These are phyloP conservation scores for Pyricularia pennisetigena DNA, from an alignment of 2,329 filamentous ascomycete genomes.

Conservation along the genomic window DNA sequence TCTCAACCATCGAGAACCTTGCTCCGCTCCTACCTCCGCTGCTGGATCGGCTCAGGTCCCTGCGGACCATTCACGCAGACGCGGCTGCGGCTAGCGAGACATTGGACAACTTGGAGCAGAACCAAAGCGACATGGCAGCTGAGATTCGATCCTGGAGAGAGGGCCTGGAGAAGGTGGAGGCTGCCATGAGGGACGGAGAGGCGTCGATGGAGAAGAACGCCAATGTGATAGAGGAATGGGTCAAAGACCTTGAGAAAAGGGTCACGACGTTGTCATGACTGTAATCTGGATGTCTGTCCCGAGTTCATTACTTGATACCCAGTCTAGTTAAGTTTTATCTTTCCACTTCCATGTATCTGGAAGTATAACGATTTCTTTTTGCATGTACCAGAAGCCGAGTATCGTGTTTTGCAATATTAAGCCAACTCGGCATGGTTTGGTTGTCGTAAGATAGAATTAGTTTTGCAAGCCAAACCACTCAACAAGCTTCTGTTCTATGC, in stretches of 20 bases:
- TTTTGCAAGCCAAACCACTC: background rate
- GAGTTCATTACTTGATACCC: background rate
- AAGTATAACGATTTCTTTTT: background rate
- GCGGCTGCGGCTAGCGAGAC: constrained; percentile 74
- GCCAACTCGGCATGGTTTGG: background rate
- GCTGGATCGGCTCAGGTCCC: constrained; percentile 73
- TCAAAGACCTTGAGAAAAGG: constrained; percentile 74
- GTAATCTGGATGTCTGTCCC: background rate
- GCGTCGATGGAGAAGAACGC: constrained; percentile 68
- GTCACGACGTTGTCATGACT: constrained; percentile 46
- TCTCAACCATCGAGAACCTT: constrained; percentile 81
- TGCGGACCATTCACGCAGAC: constrained; percentile 77
- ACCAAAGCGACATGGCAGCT: constrained; percentile 70
- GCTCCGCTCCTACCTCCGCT: constrained; percentile 77
- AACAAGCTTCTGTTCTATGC: background rate
- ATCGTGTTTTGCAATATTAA: background rate
- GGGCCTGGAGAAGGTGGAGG: constrained; percentile 70
- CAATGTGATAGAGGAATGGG: constrained; percentile 78
- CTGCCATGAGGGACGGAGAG: constrained; percentile 60
- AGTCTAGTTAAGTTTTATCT: background rate
- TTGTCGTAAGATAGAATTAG: background rate
- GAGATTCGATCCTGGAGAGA: constrained; percentile 84
- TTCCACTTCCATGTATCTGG: background rate
- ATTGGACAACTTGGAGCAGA: constrained; percentile 65
- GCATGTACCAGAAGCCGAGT: background rate